Percentiles rank a stretch among this genome's conserved stretches.
Conservation (phyloP, 495 filamentous ascomycete species). For the Tetracladium marchalianum region DNA sequence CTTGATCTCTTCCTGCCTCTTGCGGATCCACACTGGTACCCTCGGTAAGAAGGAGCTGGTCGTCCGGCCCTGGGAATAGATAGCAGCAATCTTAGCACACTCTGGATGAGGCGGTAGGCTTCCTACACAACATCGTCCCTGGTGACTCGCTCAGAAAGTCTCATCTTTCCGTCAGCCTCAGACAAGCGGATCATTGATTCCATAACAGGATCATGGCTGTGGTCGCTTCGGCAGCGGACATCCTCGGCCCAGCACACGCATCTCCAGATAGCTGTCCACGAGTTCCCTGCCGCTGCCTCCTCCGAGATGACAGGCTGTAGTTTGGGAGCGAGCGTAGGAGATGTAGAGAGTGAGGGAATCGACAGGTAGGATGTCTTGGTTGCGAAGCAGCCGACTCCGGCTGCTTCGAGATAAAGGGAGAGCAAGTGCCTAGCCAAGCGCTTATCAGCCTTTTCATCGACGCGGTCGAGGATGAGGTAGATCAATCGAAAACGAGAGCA, state of each 20-base stretch:
- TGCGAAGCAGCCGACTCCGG: too few relatives aligned
- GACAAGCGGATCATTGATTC: slow-evolving; percentile 95
- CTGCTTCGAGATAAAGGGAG: slow-evolving; percentile 93
- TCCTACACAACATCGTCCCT: slow-evolving; percentile 78
- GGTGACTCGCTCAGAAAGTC: slow-evolving; percentile 66
- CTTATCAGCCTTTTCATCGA: slow-evolving; percentile 81
- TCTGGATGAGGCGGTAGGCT: slow-evolving; percentile 83
- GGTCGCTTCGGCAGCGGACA: slow-evolving; percentile 90
- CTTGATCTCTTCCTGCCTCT: slow-evolving; percentile 76
- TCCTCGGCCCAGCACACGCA: slow-evolving; percentile 95
- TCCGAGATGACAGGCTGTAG: slow-evolving; percentile 72
- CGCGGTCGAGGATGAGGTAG: slow-evolving; percentile 87
- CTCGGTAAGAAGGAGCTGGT: slow-evolving; percentile 90
- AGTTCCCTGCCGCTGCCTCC: slow-evolving; percentile 71
- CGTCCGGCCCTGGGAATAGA: slow-evolving; percentile 86
- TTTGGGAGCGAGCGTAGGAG: slow-evolving; percentile 85
- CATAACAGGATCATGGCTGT: slow-evolving; percentile 93
- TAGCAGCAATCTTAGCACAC: slow-evolving; percentile 93
- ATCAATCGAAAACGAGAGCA: slow-evolving; percentile 96
- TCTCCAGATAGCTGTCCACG: slow-evolving; percentile 83
- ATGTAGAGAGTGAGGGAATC: slow-evolving; percentile 96
- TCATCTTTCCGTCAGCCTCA: slow-evolving; percentile 97
- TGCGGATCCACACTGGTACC: slow-evolving; percentile 75
- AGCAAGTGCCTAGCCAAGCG: slow-evolving; percentile 85
- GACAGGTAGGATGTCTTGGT: too few relatives aligned